Conservation (phyloP, 2,329 filamentous ascomycete genomes). For the Colletotrichum simmondsii region DNA sequence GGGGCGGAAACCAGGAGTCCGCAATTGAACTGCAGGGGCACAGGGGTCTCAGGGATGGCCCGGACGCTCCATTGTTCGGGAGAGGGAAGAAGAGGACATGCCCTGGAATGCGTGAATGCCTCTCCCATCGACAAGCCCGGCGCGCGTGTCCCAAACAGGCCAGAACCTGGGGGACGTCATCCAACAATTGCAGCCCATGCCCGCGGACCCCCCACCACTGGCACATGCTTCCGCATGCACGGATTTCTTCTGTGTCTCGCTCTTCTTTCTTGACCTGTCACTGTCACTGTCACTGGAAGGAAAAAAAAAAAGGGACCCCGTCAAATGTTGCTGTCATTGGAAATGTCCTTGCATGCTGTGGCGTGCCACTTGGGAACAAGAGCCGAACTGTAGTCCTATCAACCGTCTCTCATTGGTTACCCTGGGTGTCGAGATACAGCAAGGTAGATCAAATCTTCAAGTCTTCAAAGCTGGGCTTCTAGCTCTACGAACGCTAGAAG, state of each 20-base stretch:
- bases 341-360: slow-evolving; percentile 22
- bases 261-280: not conserved
- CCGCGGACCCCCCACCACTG: slow-evolving; percentile 17
- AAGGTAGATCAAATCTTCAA: not conserved
- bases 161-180: slow-evolving; percentile 28
- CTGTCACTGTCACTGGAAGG: slow-evolving; percentile 5
- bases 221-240: slow-evolving; percentile 30
- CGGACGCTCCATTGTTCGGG: slow-evolving; percentile 14
- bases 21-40: not conserved
- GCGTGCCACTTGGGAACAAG: slow-evolving; percentile 7
- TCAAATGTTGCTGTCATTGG: slow-evolving; percentile 21
- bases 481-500: not conserved
- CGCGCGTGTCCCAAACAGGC: slow-evolving; percentile 28
- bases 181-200: slow-evolving; percentile 24
- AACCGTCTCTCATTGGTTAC: slow-evolving; percentile 14
- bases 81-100: slow-evolving; percentile 17
- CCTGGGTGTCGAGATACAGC: not conserved
- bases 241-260: slow-evolving; percentile 2
- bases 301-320: not conserved
- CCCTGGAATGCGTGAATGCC: slow-evolving; percentile 23
- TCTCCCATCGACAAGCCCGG: slow-evolving; percentile 8
- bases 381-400: slow-evolving; percentile 13
- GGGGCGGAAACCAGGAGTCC: slow-evolving; percentile 5
- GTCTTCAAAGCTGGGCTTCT: not conserved
- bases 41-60: slow-evolving; percentile 9